Evolutionary conservation across 768 basidiomycete genomes (phyloP), one percentile per base, ranked within the genome.

Genomic region (Lyophyllum shimeji): DNA sequence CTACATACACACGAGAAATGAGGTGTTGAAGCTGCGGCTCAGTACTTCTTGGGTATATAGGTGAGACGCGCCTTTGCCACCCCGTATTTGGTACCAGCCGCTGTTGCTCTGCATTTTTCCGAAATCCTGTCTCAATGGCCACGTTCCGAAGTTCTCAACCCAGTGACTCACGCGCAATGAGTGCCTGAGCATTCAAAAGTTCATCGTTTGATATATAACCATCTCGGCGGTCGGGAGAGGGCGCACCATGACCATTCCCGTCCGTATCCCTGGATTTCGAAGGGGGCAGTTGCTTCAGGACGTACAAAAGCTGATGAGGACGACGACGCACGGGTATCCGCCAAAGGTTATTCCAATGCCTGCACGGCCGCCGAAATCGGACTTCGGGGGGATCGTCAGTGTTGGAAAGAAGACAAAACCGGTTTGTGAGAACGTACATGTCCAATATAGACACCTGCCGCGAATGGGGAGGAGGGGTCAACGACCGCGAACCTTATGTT

Each of bases 301-400:
- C 2, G 1, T 20, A 42, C n/a, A n/a, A n/a, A 43, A 29, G 47
- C 3, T 29, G 4, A 7, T 24, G 24, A 20, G 31, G 29, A n/a
- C 7, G 20, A 27, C 13, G 7, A 57, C 59, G 27, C 21, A 65
- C 60, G 60, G 21, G 47, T 62, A 65, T 34, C 53, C 51, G 20
- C 61, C 61, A 49, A 62, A 64, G 20, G 62, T 65, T 13, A 61
- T 59, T 24, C 65, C 67, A 58, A 60, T 60, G 15, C 42, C 34
- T 52, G 67, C 65, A 40, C 65, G 65, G 9, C 61, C 61, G 2
- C 55, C 53, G 44, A 68, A 66, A 25, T 65, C 57, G 18, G 51
- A 55, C 58, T 63, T 31, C 24, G 20, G 25, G n/a, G 3, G 11
- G n/a, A 44, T 25, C 18, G 25, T 21, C 8, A 37, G n/a, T 9